Conservation (phyloP, 495 filamentous ascomycete genomes). For the Podospora tetraspora region DNA sequence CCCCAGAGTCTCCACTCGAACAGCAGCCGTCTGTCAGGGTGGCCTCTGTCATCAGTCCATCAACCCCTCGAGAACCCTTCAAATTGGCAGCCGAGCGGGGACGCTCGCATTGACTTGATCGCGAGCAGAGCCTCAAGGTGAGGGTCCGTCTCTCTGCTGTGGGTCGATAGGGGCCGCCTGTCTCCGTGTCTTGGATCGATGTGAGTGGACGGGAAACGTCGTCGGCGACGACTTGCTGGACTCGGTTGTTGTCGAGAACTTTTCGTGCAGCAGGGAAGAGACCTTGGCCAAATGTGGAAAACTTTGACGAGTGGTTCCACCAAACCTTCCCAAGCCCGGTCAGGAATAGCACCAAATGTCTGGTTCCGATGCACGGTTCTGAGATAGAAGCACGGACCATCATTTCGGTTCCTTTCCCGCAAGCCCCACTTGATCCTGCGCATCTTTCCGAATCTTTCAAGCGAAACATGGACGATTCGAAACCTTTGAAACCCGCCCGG, state of each 20-base stretch:
- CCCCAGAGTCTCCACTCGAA: background rate
- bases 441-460: background rate
- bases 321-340: background rate
- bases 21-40: background rate
- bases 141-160: background rate
- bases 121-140: conserved; percentile 1
- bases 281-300: conserved; percentile 9
- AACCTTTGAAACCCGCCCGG: background rate
- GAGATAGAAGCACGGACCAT: conserved; percentile 1
- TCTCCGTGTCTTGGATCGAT: background rate
- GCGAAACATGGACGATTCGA: background rate
- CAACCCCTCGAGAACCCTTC: background rate
- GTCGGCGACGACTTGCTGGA: background rate
- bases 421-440: background rate
- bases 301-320: conserved; percentile 10
- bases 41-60: background rate
- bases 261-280: background rate
- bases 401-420: background rate
- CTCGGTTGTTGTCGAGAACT: background rate
- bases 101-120: background rate
- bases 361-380: background rate
- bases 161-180: background rate
- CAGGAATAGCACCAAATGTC: conserved; percentile 1
- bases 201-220: background rate
- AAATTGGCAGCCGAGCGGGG: background rate